Evolutionary conservation across 2,329 filamentous ascomycete genomes (phyloP).

Genomic region (Colletotrichum musae): DNA sequence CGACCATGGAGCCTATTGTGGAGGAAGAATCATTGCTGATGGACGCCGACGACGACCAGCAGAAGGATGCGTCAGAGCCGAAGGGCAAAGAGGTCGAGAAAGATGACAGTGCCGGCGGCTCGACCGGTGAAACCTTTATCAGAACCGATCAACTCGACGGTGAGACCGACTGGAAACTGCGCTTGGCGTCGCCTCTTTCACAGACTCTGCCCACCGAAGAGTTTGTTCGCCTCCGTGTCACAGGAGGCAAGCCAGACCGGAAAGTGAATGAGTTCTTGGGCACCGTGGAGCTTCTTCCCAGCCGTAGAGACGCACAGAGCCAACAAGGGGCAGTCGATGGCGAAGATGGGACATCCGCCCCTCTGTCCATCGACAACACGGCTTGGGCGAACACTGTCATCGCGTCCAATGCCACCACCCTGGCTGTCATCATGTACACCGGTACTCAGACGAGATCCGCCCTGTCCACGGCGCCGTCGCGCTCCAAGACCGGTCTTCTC

Average conservation of each 20-base stretch:
- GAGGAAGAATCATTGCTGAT: constrained; percentile 58
- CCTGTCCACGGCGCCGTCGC: constrained; percentile 89
- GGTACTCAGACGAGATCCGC: constrained; percentile 95
- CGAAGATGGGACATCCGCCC: constrained; percentile 69
- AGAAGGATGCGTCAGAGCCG: constrained; percentile 41
- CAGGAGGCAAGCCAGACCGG: constrained; percentile 90
- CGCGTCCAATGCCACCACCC: constrained; percentile 89
- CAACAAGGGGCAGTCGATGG: constrained; percentile 53
- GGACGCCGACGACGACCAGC: constrained; percentile 54
- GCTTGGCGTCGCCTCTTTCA: constrained; percentile 87
- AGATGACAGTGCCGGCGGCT: constrained; percentile 53
- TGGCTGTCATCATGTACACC: constrained; percentile 94
- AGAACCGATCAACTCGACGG: constrained; percentile 97
- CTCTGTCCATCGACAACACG: constrained; percentile 94
- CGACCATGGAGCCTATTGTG: constrained; percentile 43
- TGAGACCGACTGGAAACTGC: constrained; percentile 98
- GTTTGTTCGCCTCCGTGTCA: constrained; percentile 78
- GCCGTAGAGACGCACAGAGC: constrained; percentile 63
- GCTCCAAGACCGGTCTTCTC: constrained; percentile 93
- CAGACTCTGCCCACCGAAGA: constrained; percentile 83
- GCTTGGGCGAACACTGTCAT: constrained; percentile 99
- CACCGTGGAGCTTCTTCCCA: constrained; percentile 82
- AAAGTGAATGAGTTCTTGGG: constrained; percentile 96
- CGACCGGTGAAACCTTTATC: constrained; percentile 93
- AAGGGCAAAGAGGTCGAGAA: constrained; percentile 53